Base-by-base conservation (phyloP, 805 yeast genomes). In the Nakazawaea ishiwadae region DNA sequence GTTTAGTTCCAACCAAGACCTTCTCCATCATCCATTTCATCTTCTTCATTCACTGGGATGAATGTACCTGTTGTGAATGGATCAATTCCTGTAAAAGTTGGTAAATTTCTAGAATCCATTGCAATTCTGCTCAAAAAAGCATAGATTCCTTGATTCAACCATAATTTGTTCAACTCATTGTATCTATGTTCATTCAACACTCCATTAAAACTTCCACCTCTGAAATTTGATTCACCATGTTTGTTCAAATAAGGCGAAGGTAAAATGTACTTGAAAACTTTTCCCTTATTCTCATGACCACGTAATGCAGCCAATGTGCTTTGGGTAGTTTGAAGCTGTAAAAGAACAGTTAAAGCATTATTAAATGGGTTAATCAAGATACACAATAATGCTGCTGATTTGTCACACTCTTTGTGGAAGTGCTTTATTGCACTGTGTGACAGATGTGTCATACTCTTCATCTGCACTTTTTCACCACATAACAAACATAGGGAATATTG, bases 151-250 rank as follows among this genome's bases (percentile, higher is more conserved):
- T 80, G 82, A 47, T 69, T 74, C 27, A 83, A 57, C 84, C 86
- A 85, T 33, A 74, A 55, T 37, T 69, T 70, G 49, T 74, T 81
- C 48, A 84, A 59, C 46, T 76, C 69, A 27, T 68, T 62, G 57
- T 76, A 82, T 40, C 95, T 68, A 18, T 62, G 65, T 14, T 61
- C 47, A 51, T 73, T 74, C 44, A 84, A 63, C 0, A 64, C 65
- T 0, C 86, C 86, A 24, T 68, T 51, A 36, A 37, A 42, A 41
- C 71, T 75, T 35, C 80, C 84, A 14, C 77, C 73, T 11, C 72
- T 70, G 46, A 69, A 63, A 24, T 84, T 84, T 3, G 81, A 73
- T 56, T 85, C 93, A 17, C 95, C 95, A 58, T 84, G 89, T 4
- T 68, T 66, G 41, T 86, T 83, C 54, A 85, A 61, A 53, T 83